Base-by-base conservation (phyloP, 2,329 filamentous ascomycete genomes). In the Penicillium sp. region DNA sequence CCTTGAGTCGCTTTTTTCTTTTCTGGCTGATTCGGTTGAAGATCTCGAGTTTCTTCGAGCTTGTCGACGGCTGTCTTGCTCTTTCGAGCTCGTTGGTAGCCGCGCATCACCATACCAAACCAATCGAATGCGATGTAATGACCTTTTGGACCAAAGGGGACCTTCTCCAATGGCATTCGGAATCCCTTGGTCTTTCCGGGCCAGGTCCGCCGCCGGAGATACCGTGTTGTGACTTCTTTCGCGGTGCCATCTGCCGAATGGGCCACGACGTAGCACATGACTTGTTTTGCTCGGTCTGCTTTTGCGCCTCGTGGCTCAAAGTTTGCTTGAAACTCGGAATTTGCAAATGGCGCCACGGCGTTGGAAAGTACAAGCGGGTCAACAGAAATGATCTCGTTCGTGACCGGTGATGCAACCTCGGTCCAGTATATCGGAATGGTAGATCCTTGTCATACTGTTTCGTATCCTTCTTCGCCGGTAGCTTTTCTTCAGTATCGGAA, bases 161-260 rank as follows among this genome's bases (percentile, higher is more conserved):
- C 79, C 67, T 93, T 96, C 63, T 95, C 91, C 2, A 86, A 70
- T 0, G 88, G 85, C 69, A 96, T 83, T 6, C 94, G 85, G 59
- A 87, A 83, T 4, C 92, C 91, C 69, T 96, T 97, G 0, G 93
- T 96, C 62, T 92, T 89, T 4, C 94, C 93, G 0, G 94, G 94
- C 70, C 92, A 86, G 49, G 88, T 82, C 54, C 89, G 89, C 21
- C 88, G 85, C 66, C 88, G 92, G 7, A 99, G 77, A 71, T 99
- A 99, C 27, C 94, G 85, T 10, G 94, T 87, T 0, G 94, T 99
- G 14, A 99, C 89, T 69, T 99, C 94, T 70, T 97, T 97, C 11
- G 91, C 92, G 0, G 91, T 92, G 2, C 90, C 91, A 68, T 97
- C 92, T 3, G 84, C 75, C 0, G 90, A 91, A 72, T 90, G 91